Evolutionary conservation across 441 rosid genomes (phyloP), one percentile per base, ranked within the genome.

Genomic region (Jatropha multifida): DNA sequence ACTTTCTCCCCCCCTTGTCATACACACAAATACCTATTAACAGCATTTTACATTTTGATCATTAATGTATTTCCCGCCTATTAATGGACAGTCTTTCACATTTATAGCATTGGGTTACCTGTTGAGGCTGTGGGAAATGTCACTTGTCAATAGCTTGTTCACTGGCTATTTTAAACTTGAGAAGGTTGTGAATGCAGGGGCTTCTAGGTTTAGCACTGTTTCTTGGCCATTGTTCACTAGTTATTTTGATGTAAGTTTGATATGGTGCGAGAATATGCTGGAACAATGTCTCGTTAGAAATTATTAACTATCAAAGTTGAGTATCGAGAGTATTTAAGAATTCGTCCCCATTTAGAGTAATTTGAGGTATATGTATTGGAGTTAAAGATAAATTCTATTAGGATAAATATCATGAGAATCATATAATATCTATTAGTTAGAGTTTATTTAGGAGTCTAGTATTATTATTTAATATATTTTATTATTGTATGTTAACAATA

Each of bases 1-100:
- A 90, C 7, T 68, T 59, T 17, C 71, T 72, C 76, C 23, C 23
- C 32, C 55, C 64, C 69, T 75, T 26, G 71, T 49, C 44, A 76
- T 17, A 12, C 12, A 12, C 7, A 26, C 41, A 12, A 23, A 61
- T 2, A 61, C 2, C 13, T 26, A 6, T 65, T 17, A 13, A 56
- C 18, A 12, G 23, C 0, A 23, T 23, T 23, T 23, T 52, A 61
- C 46, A 12, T 74, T 41, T 7, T 71, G 59, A n/a, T 49, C 27
- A 37, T 49, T 69, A 55, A 7, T 46, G 51, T 10, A 13, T 65
- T 20, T 65, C 41, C 23, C 52, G 3, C 65, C 40, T 65, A 20
- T 71, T 74, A 20, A 14, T n/a, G 46, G 9, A 14, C 46, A 17
- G 26, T 73, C 49, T 26, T 71, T 26, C 52, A 40, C 23, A 51